phyloP scores from a whole-genome alignment of 2,329 filamentous ascomycete species.

The Pseudogymnoascus sp. region DNA sequence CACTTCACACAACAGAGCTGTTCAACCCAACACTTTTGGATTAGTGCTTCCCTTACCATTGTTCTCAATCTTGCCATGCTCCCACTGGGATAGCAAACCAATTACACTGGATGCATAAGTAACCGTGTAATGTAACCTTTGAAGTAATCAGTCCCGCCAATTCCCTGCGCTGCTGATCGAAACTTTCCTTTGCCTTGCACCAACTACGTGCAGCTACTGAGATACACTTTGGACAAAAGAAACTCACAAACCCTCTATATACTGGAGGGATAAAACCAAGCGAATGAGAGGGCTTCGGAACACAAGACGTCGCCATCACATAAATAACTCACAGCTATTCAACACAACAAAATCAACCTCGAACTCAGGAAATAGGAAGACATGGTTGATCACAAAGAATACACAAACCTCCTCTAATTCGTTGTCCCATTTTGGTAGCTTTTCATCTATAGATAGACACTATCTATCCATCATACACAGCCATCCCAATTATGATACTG shows the following conservation, averaged over 20 bases:
- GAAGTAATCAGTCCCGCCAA: background rate
- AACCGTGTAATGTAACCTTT: background rate
- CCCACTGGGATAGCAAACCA: background rate
- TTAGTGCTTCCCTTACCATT: background rate
- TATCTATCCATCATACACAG: constrained; percentile 9
- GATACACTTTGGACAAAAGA: background rate
- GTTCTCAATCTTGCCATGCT: background rate
- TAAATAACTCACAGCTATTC: background rate
- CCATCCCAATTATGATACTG: constrained; percentile 10
- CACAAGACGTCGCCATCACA: background rate
- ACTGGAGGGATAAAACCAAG: background rate
- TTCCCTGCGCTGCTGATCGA: background rate
- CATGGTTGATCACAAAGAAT: background rate
- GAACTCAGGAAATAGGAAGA: background rate
- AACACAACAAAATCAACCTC: background rate
- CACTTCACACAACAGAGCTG: background rate
- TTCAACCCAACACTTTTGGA: background rate
- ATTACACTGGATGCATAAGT: background rate
- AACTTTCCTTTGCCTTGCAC: background rate
- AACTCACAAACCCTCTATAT: too few species aligned
- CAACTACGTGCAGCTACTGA: background rate
- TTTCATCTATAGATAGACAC: constrained; percentile 10
- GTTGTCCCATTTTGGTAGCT: constrained; percentile 7
- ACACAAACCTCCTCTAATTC: constrained; percentile 2
- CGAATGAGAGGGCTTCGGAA: background rate